Percentiles rank a stretch among this genome's conserved stretches.
phyloP scores from a whole-genome alignment of 2,329 filamentous ascomycete species.

The Eutypella sp. region DNA sequence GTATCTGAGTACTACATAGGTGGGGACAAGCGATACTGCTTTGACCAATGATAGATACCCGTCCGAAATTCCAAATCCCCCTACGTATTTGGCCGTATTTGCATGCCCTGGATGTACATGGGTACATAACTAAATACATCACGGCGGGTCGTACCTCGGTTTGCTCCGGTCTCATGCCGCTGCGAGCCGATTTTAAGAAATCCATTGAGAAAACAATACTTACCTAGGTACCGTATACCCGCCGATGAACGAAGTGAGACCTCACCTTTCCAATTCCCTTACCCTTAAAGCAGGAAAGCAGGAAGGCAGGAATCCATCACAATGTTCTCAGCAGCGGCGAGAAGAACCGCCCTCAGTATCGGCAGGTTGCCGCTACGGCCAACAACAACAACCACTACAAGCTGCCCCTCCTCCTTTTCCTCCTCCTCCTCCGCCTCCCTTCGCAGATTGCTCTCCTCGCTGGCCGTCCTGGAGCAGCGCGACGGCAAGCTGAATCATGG shows the following conservation, averaged over 20 bases:
- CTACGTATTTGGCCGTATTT: too few species aligned
- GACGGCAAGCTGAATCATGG: conserved; percentile 80
- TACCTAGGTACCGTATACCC: too few species aligned
- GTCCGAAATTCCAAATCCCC: too few species aligned
- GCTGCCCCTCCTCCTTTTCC: conserved; percentile 25
- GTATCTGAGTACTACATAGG: too few species aligned
- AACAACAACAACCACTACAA: too few species aligned
- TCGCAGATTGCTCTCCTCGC: conserved; percentile 72
- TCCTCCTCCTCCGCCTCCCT: conserved; percentile 51
- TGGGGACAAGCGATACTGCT: too few species aligned
- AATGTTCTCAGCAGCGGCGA: conserved; percentile 25
- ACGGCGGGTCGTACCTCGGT: not conserved
- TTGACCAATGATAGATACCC: too few species aligned
- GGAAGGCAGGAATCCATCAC: too few species aligned
- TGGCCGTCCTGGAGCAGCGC: conserved; percentile 88
- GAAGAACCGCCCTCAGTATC: conserved; percentile 20
- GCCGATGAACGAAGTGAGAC: too few species aligned
- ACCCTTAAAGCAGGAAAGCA: not conserved
- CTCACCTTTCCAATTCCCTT: not conserved
- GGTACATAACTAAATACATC: not conserved
- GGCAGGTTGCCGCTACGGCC: conserved; percentile 17
- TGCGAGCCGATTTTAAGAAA: not conserved
- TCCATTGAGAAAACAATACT: too few species aligned
- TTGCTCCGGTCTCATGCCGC: not conserved
- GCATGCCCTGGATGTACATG: too few species aligned